phyloP scores from a whole-genome alignment of 2,329 filamentous ascomycete genomes.

The Mycocentrospora acerina region DNA sequence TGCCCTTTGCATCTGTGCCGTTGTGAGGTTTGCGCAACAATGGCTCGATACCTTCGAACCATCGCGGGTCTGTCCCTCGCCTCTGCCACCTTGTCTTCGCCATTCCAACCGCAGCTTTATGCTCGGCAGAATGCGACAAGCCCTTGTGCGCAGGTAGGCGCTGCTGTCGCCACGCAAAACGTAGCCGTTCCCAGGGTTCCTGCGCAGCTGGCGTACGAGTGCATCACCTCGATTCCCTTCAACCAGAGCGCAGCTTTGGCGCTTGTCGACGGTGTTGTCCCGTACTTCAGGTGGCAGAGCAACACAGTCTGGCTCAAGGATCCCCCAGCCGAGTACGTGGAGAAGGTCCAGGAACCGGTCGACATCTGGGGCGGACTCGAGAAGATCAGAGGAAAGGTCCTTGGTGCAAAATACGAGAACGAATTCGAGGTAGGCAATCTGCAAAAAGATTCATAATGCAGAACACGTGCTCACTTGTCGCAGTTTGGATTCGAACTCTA shows the following conservation, averaged over 20 bases:
- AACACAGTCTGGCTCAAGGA: slow-evolving; percentile 48
- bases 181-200: slow-evolving; percentile 42
- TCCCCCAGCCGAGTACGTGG: slow-evolving; percentile 48
- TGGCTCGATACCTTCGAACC: slow-evolving; percentile 25
- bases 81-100: slow-evolving; percentile 28
- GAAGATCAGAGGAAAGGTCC: slow-evolving; percentile 42
- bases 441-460: too few relatives aligned
- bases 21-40: slow-evolving; percentile 10
- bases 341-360: slow-evolving; percentile 47
- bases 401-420: slow-evolving; percentile 39
- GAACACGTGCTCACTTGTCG: slow-evolving; percentile 5
- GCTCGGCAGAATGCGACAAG: slow-evolving; percentile 30
- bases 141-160: slow-evolving; percentile 37
- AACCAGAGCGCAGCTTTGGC: slow-evolving; percentile 45
- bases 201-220: slow-evolving; percentile 49
- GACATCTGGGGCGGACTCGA: slow-evolving; percentile 46
- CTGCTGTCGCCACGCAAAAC: slow-evolving; percentile 27
- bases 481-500: slow-evolving; percentile 39
- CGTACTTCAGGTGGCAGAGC: slow-evolving; percentile 51
- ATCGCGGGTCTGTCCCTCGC: slow-evolving; percentile 29
- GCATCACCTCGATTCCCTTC: slow-evolving; percentile 49
- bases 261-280: slow-evolving; percentile 46
- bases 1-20: background rate
- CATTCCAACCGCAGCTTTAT: slow-evolving; percentile 22
- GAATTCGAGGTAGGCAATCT: slow-evolving; percentile 41